A percentile compares a stretch with the other conserved stretches of the same genome.
Conservation (phyloP, 768 basidiomycete genomes). For the Tephrocybe sp. region DNA sequence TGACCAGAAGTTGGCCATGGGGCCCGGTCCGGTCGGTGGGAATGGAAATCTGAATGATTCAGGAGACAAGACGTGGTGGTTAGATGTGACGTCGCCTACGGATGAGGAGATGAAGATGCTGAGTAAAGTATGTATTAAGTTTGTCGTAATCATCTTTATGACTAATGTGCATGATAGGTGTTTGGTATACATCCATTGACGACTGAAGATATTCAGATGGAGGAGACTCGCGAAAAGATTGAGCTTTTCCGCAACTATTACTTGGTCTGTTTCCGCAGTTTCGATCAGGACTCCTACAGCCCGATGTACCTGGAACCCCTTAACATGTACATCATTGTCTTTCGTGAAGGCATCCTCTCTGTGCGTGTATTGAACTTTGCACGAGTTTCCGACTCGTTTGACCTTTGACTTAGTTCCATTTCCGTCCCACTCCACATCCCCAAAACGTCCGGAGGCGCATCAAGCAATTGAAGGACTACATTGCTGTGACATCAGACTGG, state of each 20-base stretch:
- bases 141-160: not conserved
- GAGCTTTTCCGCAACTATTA: conserved; percentile 99
- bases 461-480: conserved; percentile 99
- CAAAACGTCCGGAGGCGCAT: conserved; percentile 97
- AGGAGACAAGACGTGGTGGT: conserved; percentile 93
- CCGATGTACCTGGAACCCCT: conserved; percentile 96
- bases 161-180: conserved; percentile 48
- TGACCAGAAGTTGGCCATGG: conserved; percentile 15
- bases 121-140: conserved; percentile 61
- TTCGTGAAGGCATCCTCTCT: conserved; percentile 93
- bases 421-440: conserved; percentile 94
- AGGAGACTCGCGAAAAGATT: conserved; percentile 99
- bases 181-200: conserved; percentile 97
- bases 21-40: conserved; percentile 6
- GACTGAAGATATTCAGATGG: conserved; percentile 99
- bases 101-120: conserved; percentile 99
- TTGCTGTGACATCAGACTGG: conserved; percentile 98
- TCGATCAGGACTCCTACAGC: conserved; percentile 97
- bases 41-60: conserved; percentile 30
- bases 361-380: conserved; percentile 43
- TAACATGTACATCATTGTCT: conserved; percentile 99
- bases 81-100: conserved; percentile 90
- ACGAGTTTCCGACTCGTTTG: too few relatives aligned
- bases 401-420: conserved; percentile 75
- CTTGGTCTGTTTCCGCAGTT: conserved; percentile 97